Evolutionary conservation across 2,329 filamentous ascomycete genomes (phyloP).

Genomic region (Parastagonospora nodorum): DNA sequence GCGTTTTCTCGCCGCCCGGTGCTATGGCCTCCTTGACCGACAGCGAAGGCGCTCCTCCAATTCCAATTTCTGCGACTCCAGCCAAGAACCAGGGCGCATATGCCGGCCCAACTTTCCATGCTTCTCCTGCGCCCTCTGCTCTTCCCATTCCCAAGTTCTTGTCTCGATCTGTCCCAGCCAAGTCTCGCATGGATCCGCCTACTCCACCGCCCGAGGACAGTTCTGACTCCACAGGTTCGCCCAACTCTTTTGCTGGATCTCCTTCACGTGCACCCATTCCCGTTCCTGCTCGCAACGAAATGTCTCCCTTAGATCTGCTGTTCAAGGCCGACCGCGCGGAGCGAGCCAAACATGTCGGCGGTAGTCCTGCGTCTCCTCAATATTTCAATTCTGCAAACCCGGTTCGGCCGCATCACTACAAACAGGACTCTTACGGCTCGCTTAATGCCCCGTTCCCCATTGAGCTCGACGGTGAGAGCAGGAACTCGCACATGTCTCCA

Average conservation of each 20-base stretch:
- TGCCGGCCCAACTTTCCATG: constrained; percentile 92
- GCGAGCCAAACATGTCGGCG: constrained; percentile 64
- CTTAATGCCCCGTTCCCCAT: constrained; percentile 66
- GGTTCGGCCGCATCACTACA: constrained; percentile 40
- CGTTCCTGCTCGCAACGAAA: constrained; percentile 54
- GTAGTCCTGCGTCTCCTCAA: constrained; percentile 34
- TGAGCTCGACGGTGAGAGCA: constrained; percentile 62
- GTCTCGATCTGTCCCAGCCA: constrained; percentile 73
- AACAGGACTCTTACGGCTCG: constrained; percentile 52
- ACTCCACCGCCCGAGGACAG: constrained; percentile 55
- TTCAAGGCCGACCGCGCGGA: constrained; percentile 87
- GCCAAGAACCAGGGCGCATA: constrained; percentile 64
- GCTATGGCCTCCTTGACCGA: constrained; percentile 32
- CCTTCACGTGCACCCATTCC: constrained; percentile 56
- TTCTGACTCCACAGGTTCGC: constrained; percentile 45
- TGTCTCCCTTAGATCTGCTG: constrained; percentile 86
- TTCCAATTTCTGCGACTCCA: constrained; percentile 34
- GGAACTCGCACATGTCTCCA: constrained; percentile 23
- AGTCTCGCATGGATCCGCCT: constrained; percentile 49
- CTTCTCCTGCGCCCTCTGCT: constrained; percentile 87
- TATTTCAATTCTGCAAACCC: constrained; percentile 19
- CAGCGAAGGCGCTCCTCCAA: constrained; percentile 23
- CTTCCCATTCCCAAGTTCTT: constrained; percentile 90
- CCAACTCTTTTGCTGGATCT: constrained; percentile 53
- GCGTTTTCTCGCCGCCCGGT: constrained; percentile 26